Conservation (phyloP, 192 early-diverging fungal genomes). For the Linnemannia hyalina region DNA sequence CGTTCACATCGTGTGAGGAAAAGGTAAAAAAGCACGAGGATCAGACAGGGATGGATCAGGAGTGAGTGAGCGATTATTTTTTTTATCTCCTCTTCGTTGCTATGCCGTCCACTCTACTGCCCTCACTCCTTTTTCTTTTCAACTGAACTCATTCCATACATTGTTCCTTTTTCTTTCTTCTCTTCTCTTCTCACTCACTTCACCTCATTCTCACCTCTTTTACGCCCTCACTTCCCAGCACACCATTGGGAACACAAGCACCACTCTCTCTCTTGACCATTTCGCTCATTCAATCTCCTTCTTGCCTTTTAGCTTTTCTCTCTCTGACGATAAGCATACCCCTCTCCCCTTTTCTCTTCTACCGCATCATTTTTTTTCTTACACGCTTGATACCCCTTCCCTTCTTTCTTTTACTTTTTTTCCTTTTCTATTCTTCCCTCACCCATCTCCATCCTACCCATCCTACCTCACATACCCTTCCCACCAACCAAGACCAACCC, state of each 20-base stretch:
- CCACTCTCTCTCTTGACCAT: not conserved
- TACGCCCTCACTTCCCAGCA: not conserved
- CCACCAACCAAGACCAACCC: not conserved
- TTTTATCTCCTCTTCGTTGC: too few relatives aligned
- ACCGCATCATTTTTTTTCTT: not conserved
- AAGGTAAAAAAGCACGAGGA: too few relatives aligned
- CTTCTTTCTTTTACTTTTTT: not conserved
- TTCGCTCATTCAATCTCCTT: not conserved
- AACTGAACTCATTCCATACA: not conserved
- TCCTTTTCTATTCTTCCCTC: not conserved
- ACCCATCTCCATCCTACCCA: not conserved
- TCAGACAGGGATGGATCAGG: too few relatives aligned
- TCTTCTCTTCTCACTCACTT: not conserved
- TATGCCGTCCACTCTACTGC: too few relatives aligned
- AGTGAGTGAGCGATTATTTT: too few relatives aligned
- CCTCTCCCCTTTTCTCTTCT: not conserved
- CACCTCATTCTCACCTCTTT: not conserved
- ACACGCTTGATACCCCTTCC: not conserved
- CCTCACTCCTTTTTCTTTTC: not conserved
- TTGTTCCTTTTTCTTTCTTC: not conserved
- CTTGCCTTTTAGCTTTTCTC: not conserved
- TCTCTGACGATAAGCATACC: not conserved
- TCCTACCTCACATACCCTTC: not conserved
- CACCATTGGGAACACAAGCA: not conserved
- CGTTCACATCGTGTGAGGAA: too few relatives aligned